Evolutionary conservation across 2,329 filamentous ascomycete species (phyloP), one percentile per base, ranked within the genome.

Genomic region (Neonectria magnoliae): DNA sequence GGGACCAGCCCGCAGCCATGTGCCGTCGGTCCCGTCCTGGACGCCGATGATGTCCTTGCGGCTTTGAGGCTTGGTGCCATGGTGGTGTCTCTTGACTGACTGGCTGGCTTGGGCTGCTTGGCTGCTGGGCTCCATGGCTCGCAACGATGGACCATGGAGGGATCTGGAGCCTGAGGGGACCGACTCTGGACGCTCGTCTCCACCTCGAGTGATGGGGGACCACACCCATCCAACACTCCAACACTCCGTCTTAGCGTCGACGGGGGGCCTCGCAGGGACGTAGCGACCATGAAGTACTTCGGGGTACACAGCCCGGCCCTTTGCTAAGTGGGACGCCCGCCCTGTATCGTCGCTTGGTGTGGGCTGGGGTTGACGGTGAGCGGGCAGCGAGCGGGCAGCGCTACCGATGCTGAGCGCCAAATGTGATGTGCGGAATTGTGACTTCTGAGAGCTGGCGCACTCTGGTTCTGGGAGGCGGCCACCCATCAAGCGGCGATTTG

Each of bases 11-110:
- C 38, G 60, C 53, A 52, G 64, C 69, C 68, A 73, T 70, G 70
- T 68, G 62, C 71, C 63, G 63, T 73, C 54, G 60, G 63, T 72
- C 66, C 66, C 68, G 64, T 68, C 59, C 60, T 61, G 64, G 66
- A 70, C 52, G 53, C 52, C 52, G 53, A 64, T 51, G 52, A 29
- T 60, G 52, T 44, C 57, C 52, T 62, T 55, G 51, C 55, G 56
- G 55, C 55, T 56, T 59, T 18, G 38, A 41, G 38, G 38, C 38
- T 41, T 41, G 38, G 38, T 41, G 38, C 16, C 38, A 41, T 41
- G 59, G 61, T 33, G 59, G 58, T 61, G 50, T 50, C 36, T 57
- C 31, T 52, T 51, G 56, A 41, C 60, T 57, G 38, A 9, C 38
- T 41, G 38, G 38, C 38, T 42, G n/a, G 38, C n/a, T 42, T 42